These are phyloP conservation scores for Debaryomyces psychrophilus DNA, from an alignment of 1,139 yeast genomes.

Conservation along the genomic window DNA sequence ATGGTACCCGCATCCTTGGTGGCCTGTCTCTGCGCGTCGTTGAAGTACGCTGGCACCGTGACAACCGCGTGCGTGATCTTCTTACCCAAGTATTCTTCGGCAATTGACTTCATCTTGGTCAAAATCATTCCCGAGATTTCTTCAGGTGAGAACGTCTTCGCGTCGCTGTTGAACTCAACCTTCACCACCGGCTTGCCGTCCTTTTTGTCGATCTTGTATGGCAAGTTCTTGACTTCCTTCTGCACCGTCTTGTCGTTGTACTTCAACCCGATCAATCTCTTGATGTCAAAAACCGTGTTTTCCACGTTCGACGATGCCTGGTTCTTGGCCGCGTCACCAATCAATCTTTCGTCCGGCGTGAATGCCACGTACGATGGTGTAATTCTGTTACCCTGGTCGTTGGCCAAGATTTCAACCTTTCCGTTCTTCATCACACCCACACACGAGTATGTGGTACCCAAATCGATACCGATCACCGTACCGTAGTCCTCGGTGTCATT, in stretches of 20 bases:
- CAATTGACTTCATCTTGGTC: conserved; percentile 90
- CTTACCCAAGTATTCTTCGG: conserved; percentile 88
- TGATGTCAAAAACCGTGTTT: conserved; percentile 83
- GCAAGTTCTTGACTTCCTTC: conserved; percentile 81
- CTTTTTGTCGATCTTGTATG: conserved; percentile 67
- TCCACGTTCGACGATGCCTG: conserved; percentile 83
- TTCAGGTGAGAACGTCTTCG: conserved; percentile 80
- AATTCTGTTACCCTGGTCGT: conserved; percentile 94
- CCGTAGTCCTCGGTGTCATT: conserved; percentile 61
- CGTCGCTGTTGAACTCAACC: conserved; percentile 69
- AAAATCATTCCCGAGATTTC: conserved; percentile 92
- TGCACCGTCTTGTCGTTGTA: conserved; percentile 76
- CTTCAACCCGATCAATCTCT: conserved; percentile 83
- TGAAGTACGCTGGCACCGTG: conserved; percentile 96
- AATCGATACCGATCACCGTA: conserved; percentile 83
- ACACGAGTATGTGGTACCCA: conserved; percentile 89
- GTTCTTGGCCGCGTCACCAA: conserved; percentile 94
- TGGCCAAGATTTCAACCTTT: conserved; percentile 88
- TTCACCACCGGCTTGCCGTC: conserved; percentile 80
- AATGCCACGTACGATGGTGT: conserved; percentile 92
- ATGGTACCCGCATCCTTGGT: conserved; percentile 97
- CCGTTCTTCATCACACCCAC: conserved; percentile 94
- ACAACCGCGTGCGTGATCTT: conserved; percentile 93
- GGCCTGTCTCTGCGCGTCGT: conserved; percentile 98
- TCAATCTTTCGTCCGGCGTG: conserved; percentile 82